Percentiles rank a stretch among this genome's conserved stretches.
These are phyloP conservation scores for Xylaria sp. DNA, from an alignment of 2,329 filamentous ascomycete species.

Conservation along the genomic window DNA sequence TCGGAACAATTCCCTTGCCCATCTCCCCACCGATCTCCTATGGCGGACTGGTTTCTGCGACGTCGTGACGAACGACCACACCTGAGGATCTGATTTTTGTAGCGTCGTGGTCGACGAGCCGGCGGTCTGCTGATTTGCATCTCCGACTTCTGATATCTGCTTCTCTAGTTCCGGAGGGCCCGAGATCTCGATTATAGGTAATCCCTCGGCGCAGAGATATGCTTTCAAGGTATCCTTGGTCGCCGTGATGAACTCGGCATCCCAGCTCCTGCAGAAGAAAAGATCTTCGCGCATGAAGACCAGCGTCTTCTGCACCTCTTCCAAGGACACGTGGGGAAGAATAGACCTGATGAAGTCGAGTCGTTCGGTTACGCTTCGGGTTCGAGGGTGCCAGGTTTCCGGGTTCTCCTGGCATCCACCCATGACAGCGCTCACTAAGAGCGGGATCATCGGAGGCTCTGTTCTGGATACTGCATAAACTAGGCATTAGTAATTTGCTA, in stretches of 20 bases:
- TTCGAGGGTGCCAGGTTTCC: not conserved
- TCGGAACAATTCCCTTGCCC: conserved; percentile 6
- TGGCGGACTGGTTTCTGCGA: not conserved
- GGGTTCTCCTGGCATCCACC: not conserved
- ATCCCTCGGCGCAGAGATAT: not conserved
- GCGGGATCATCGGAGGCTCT: not conserved
- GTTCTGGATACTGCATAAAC: not conserved
- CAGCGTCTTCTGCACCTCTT: not conserved
- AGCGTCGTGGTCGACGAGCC: not conserved
- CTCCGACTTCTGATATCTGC: not conserved
- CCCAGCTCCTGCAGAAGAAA: conserved; percentile 2
- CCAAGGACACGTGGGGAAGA: not conserved
- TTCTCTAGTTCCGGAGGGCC: not conserved
- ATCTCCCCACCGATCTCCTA: not conserved
- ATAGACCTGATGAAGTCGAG: not conserved
- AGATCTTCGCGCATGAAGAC: not conserved
- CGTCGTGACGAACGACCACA: not conserved
- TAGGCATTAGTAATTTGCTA: not conserved
- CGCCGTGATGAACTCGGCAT: not conserved
- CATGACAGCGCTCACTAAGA: not conserved
- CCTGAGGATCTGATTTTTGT: too few relatives aligned
- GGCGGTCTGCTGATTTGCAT: not conserved
- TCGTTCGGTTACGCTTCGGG: not conserved
- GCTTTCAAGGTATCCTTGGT: not conserved
- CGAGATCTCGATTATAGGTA: not conserved